Base-by-base conservation (phyloP, 2,329 filamentous ascomycete species). In the Aspergillus floridensis region DNA sequence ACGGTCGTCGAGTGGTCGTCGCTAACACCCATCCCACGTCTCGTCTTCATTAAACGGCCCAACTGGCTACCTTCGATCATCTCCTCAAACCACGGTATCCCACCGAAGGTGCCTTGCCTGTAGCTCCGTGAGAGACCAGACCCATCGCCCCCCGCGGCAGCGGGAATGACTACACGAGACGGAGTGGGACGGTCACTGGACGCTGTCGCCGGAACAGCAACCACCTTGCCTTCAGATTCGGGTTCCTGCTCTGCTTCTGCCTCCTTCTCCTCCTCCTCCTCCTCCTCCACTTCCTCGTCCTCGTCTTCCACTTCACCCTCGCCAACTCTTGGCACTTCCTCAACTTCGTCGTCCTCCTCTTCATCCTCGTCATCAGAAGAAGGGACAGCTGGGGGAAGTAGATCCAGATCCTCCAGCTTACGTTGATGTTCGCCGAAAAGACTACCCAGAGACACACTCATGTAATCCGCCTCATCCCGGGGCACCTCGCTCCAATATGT, bases 11-110 rank as follows among this genome's bases (percentile, higher is more conserved):
- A 81, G 16, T 88, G 88, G 70, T 91, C 86, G n/a, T 77, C 76
- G 53, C 84, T 87, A 35, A 81, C 76, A 26, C 86, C 83, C 59
- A 83, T 83, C 16, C 86, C 85, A 60, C 80, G 81, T 69, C 82
- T 77, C 55, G 66, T 83, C 65, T 85, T 84, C 71, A 86, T 86
- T 74, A 89, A 81, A 53, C 82, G 86, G 2, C 90, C 90, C 47
- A 96, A 77, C 44, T 81, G 82, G 65, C 90, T 93, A 56, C 91
- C 88, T 68, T 90, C 84, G 2, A 96, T 84, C 81, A 96, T 83
- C 63, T 86, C 85, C 67, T 96, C 91, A 66, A 96, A 93, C 91
- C 92, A 96, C 0, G 92, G 90, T 29, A 93, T 83, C 2, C 88
- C 88, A n/a, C 76, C 74, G 2, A 76, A 59, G 2, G 67, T 72